A percentile compares a stretch with the other conserved stretches of the same genome.
These are phyloP conservation scores for Xylariaceae sp. DNA, from an alignment of 2,329 filamentous ascomycete genomes.

Conservation along the genomic window DNA sequence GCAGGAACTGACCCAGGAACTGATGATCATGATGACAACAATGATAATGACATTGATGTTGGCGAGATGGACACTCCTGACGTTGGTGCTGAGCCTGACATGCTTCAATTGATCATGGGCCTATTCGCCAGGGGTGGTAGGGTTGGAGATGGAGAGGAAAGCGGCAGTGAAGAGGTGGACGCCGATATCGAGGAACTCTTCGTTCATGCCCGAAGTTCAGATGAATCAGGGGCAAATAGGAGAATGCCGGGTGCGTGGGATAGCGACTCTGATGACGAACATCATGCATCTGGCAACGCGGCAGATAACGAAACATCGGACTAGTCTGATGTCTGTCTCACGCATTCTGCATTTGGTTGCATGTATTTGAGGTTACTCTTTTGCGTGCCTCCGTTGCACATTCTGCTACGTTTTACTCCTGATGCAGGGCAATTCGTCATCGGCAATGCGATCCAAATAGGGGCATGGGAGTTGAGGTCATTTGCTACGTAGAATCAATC, in stretches of 20 bases:
- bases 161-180: not conserved
- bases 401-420: not conserved
- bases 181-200: constrained; percentile 5
- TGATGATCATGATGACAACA: constrained; percentile 10
- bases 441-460: constrained; percentile 3
- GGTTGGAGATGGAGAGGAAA: not conserved
- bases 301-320: constrained; percentile 23
- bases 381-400: too few relatives aligned
- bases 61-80: constrained; percentile 5
- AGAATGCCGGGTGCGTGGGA: constrained; percentile 28
- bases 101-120: constrained; percentile 21
- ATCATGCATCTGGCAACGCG: constrained; percentile 1
- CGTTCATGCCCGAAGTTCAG: not conserved
- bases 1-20: not conserved
- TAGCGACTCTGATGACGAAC: constrained; percentile 18
- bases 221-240: constrained; percentile 6
- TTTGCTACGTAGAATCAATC: not conserved
- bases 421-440: not conserved
- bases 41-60: constrained; percentile 15
- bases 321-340: not conserved
- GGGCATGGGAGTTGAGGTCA: constrained; percentile 4
- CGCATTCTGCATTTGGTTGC: not conserved
- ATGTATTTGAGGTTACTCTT: not conserved
- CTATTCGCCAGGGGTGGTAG: constrained; percentile 11
- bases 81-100: constrained; percentile 1